Evolutionary conservation across 306 rosid species (phyloP), one percentile per base, ranked within the genome.

Genomic region (Corylus avellana): DNA sequence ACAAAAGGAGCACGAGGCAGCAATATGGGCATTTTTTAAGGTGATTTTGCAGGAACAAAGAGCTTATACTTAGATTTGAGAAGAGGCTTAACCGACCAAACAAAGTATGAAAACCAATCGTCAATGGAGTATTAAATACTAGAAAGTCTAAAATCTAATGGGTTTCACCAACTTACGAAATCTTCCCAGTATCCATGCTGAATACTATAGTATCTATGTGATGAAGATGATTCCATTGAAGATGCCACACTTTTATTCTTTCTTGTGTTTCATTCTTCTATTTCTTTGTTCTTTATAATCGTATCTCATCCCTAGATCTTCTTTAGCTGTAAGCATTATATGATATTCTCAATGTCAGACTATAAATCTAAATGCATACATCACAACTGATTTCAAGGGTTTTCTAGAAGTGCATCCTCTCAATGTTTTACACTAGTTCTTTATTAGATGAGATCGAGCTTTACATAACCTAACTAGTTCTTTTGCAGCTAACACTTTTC

Each of bases 161-260:
- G 79, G 70, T 75, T 84, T 84, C 74, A 83, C 87, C 82, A 80
- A 80, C 81, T 85, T 66, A 20, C 57, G 77, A 88, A 84, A 92
- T 91, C 93, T 91, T 88, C 47, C 72, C 82, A 85, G 86, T 80
- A 89, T 91, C 92, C 88, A 82, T 82, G 88, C 78, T 89, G 88
- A 89, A 89, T 89, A 78, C 86, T 82, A 78, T 53, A 76, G 79
- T 80, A 83, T 87, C 86, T 75, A 48, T 46, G 69, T 72, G 78
- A 77, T 69, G 87, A 78, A 81, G 85, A 22, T 22, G 64, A 54
- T 70, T 35, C 66, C 66, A 64, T 39, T 47, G 58, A 68, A 47
- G 8, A 77, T 77, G 73, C 78, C 70, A 77, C 79, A 75, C 80
- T 72, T 85, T 72, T 85, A 56, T 63, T 79, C 78, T 82, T 79